phyloP scores from a whole-genome alignment of 23 red algal species.

The Cyanidiococcus yangmingshanensis region DNA sequence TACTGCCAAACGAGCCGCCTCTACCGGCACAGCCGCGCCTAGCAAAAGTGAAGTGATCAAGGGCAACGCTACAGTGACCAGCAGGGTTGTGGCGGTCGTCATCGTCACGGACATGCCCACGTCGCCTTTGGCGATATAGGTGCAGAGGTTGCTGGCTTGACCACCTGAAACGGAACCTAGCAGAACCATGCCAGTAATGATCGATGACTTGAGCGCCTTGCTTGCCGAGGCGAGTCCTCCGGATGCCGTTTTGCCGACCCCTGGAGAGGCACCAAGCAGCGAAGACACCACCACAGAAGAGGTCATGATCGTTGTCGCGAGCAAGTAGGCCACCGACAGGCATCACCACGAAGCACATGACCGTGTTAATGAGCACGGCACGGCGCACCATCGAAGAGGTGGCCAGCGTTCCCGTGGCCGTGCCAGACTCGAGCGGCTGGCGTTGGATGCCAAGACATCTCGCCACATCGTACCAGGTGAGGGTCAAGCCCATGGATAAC shows the following conservation, averaged over 20 bases:
- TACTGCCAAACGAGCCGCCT: background rate
- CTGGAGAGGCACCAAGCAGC: background rate
- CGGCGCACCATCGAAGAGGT: slow-evolving; percentile 17
- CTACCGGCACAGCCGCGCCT: slow-evolving; percentile 20
- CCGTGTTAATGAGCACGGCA: background rate
- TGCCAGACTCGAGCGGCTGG: background rate
- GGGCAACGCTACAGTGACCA: slow-evolving; percentile 16
- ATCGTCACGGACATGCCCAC: slow-evolving; percentile 26
- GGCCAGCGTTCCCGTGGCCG: background rate
- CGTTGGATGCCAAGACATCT: background rate
- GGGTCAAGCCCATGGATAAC: slow-evolving; percentile 3
- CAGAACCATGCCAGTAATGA: slow-evolving; percentile 27
- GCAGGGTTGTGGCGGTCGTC: slow-evolving; percentile 23
- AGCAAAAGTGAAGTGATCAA: slow-evolving; percentile 22
- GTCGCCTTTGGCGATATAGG: slow-evolving; percentile 29
- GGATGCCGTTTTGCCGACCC: background rate
- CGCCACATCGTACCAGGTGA: slow-evolving; percentile 6
- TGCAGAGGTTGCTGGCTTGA: slow-evolving; percentile 28
- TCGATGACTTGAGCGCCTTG: slow-evolving; percentile 8
- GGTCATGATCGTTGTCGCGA: slow-evolving; percentile 3
- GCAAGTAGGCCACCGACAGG: slow-evolving; percentile 4
- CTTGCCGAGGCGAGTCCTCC: background rate
- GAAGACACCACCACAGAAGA: background rate
- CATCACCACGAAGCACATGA: slow-evolving; percentile 21
- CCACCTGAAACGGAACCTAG: slow-evolving; percentile 32